A percentile compares a stretch with the other conserved stretches of the same genome.
Conservation (phyloP, 805 yeast species). For the Candida loeiensis region DNA sequence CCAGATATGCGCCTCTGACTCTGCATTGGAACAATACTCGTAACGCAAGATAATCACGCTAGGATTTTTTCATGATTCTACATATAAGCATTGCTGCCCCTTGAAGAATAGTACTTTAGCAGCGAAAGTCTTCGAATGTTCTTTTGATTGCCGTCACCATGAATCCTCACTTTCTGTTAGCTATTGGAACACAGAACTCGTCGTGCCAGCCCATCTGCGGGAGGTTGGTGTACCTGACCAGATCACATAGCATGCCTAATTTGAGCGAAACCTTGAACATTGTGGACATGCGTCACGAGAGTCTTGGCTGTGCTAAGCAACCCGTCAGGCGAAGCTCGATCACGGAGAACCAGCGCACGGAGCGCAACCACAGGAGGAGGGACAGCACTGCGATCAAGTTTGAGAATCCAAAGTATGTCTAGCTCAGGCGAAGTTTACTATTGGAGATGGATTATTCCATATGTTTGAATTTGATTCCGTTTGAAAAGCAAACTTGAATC, state of each 20-base stretch:
- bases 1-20: no score
- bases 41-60: no score
- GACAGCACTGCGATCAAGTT: slow-evolving; percentile 48
- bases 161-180: slow-evolving; percentile 8
- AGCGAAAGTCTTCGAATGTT: background rate
- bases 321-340: slow-evolving; percentile 6
- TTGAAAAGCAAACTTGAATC: no score
- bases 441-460: no score
- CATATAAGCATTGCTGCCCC: slow-evolving; percentile 8
- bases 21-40: no score
- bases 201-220: slow-evolving; percentile 4
- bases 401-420: slow-evolving; percentile 28
- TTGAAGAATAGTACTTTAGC: background rate
- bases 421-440: background rate
- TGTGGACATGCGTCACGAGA: slow-evolving; percentile 2
- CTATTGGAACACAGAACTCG: background rate
- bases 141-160: background rate
- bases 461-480: no score
- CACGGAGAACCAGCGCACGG: background rate
- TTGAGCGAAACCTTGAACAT: slow-evolving; percentile 5
- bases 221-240: slow-evolving; percentile 6
- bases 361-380: slow-evolving; percentile 38
- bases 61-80: no score
- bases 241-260: slow-evolving; percentile 9
- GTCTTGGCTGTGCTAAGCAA: background rate